phyloP scores from a whole-genome alignment of 495 filamentous ascomycete species.

The Lichenothelia convexa region DNA sequence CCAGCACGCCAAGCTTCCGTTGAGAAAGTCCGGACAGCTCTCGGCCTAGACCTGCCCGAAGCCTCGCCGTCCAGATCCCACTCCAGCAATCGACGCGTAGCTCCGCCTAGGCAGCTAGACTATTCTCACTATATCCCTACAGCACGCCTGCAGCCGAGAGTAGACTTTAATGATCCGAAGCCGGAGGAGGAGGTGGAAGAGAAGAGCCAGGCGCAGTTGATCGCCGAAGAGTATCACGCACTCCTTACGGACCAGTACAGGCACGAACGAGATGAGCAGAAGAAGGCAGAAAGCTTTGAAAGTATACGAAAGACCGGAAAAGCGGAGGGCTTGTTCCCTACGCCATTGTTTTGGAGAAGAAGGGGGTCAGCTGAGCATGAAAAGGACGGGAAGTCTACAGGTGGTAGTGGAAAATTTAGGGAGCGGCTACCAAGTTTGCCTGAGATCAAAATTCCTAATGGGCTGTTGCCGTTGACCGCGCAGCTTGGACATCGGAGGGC shows the following conservation, averaged over 20 bases:
- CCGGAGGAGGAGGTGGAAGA: too few species aligned
- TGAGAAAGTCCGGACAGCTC: too few species aligned
- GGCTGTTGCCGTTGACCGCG: neutral
- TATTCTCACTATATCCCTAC: neutral
- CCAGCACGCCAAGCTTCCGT: too few species aligned
- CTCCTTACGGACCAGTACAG: conserved; percentile 8
- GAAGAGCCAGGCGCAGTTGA: conserved; percentile 3
- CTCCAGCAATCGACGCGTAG: too few species aligned
- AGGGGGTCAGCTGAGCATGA: neutral
- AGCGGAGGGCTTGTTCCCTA: conserved; percentile 11
- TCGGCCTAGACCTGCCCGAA: too few species aligned
- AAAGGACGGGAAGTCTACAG: neutral
- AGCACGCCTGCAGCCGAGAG: neutral
- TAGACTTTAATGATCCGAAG: neutral
- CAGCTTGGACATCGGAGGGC: neutral
- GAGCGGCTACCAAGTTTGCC: neutral
- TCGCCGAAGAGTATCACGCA: conserved; percentile 7
- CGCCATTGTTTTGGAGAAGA: conserved; percentile 4
- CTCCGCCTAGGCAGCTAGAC: neutral
- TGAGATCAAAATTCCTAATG: neutral
- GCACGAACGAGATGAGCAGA: neutral
- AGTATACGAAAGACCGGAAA: conserved; percentile 10
- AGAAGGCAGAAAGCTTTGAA: conserved; percentile 1
- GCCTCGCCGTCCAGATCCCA: too few species aligned
- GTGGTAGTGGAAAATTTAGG: neutral